Conservation (phyloP, 1,284 basidiomycete genomes). For the Violaceomyces palustris region DNA sequence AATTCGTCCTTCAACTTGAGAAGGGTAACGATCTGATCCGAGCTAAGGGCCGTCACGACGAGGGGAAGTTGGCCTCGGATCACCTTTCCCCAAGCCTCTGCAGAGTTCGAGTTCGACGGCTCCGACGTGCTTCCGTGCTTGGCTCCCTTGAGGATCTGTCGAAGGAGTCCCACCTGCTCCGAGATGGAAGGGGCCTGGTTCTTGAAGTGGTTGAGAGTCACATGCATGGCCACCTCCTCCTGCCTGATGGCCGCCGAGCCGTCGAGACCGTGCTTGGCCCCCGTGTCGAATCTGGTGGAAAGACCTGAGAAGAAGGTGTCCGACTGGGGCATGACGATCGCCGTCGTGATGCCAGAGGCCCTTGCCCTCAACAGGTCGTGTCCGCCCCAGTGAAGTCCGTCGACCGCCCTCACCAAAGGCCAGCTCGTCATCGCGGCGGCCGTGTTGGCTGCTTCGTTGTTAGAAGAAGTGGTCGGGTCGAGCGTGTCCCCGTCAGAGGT, state of each 20-base stretch:
- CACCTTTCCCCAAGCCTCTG: slow-evolving; percentile 18
- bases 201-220: slow-evolving; percentile 59
- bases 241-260: slow-evolving; percentile 62
- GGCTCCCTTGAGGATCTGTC: slow-evolving; percentile 60
- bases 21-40: slow-evolving; percentile 70
- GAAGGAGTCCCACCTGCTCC: slow-evolving; percentile 67
- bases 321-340: slow-evolving; percentile 55
- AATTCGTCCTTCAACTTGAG: slow-evolving; percentile 69
- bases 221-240: slow-evolving; percentile 67
- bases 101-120: slow-evolving; percentile 58
- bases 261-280: slow-evolving; percentile 56
- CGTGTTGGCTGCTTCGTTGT: slow-evolving; percentile 3
- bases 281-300: slow-evolving; percentile 25
- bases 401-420: slow-evolving; percentile 24
- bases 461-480: slow-evolving; percentile 5
- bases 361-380: slow-evolving; percentile 52
- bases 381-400: slow-evolving; percentile 38
- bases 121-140: slow-evolving; percentile 55
- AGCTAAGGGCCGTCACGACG: slow-evolving; percentile 66
- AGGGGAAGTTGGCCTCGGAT: slow-evolving; percentile 61
- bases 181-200: slow-evolving; percentile 60
- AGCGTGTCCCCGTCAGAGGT: slow-evolving; percentile 26
- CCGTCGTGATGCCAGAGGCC: slow-evolving; percentile 62
- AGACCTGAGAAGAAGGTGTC: slow-evolving; percentile 60
- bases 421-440: slow-evolving; percentile 7